Conservation (phyloP, 2,329 filamentous ascomycete genomes). For the Sclerotinia subarctica region DNA sequence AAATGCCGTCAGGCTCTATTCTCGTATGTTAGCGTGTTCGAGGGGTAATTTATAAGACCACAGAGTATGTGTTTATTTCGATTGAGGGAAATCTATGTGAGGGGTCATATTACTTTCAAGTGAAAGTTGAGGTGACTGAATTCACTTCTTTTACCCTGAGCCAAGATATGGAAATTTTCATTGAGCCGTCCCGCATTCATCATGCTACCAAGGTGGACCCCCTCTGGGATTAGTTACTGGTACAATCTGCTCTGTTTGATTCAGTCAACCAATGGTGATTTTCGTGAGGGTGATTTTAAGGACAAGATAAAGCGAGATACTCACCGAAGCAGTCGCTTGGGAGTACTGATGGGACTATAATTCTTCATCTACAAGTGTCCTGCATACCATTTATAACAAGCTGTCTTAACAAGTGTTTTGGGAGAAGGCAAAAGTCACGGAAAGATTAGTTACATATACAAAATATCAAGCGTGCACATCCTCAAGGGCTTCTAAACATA, state of each 20-base stretch:
- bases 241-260: no score
- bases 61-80: neutral
- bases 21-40: neutral
- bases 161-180: neutral
- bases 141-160: neutral
- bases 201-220: neutral
- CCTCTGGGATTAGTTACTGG: no score
- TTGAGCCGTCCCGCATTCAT: neutral
- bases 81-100: neutral
- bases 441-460: no score
- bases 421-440: no score
- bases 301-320: no score
- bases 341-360: neutral
- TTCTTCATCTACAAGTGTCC: neutral
- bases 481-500: no score
- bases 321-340: no score
- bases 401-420: no score
- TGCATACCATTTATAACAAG: neutral
- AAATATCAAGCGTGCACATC: no score
- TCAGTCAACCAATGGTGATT: no score
- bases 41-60: neutral
- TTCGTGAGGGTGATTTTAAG: no score
- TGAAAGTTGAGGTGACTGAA: neutral
- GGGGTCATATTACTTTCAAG: neutral
- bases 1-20: neutral